Evolutionary conservation across 495 filamentous ascomycete genomes (phyloP), one percentile per base, ranked within the genome.

Genomic region (Aspergillus cavernicola): DNA sequence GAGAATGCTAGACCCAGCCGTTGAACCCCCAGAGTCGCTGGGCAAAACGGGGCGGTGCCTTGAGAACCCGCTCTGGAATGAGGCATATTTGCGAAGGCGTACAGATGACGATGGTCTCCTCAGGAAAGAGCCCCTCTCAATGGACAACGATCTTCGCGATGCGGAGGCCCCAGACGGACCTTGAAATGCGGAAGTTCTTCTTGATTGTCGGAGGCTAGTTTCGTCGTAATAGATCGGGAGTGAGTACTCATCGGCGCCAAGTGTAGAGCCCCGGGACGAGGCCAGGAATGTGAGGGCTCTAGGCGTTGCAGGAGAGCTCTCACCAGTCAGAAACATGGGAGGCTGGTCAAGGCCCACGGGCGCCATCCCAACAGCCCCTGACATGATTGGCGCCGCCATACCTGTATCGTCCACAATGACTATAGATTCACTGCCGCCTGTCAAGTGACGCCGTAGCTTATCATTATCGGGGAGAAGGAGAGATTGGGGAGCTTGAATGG

Each of bases 361-460:
- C 3, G 49, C 12, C n/a, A 53, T 59, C 20, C 38, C 55, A 19
- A 68, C 42, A 10, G 65, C 71, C 19, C 74, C 72, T 6, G 72
- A 69, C 64, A 69, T 73, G 2, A 61, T 35, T 24, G 68, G 67
- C 24, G 69, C 57, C 19, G 69, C 65, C 19, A 72, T 60, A 6
- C 72, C 71, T 24, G 72, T 74, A 40, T 72, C 74, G 65, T 96
- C 88, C 13, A 95, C 83, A 58, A 96, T 93, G 24, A 95, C 81
- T 56, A 96, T 93, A 0, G 90, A 95, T 56, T 88, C 81, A 67
- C 89, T 95, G 6, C 88, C 89, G 32, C 75, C 77, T 0, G 89
- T 92, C 28, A 95, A 74, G 24, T 76, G 83, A 58, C 83, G 87
- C 36, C 73, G 66, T 2, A 70, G 58, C 43, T 79, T 74, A 16